These are phyloP conservation scores for Furcasterigmium furcatum DNA, from an alignment of 2,329 filamentous ascomycete species.

Conservation along the genomic window DNA sequence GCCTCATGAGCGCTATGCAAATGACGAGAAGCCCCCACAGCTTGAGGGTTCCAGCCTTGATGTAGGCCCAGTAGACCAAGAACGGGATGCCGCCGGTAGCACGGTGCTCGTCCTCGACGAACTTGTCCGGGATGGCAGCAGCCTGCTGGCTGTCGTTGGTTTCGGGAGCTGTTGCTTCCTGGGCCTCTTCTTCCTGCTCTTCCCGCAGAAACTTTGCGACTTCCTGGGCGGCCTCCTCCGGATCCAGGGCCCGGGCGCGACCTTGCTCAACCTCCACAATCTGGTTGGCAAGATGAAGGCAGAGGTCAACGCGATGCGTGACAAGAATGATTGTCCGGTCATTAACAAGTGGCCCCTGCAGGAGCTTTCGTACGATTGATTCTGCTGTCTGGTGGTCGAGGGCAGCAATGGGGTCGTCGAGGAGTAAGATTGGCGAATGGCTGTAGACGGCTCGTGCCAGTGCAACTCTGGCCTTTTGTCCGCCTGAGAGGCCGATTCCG, in stretches of 20 bases:
- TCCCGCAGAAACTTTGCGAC: constrained; percentile 18
- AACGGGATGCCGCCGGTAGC: constrained; percentile 72
- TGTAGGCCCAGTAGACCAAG: constrained; percentile 79
- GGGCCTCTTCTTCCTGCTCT: constrained; percentile 26
- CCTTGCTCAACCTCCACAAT: constrained; percentile 68
- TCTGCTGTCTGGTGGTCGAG: constrained; percentile 61
- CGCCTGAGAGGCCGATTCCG: constrained; percentile 60
- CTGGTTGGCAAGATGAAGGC: constrained; percentile 69
- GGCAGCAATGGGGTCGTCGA: constrained; percentile 63
- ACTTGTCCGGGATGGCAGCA: constrained; percentile 65
- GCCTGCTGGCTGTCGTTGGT: constrained; percentile 34
- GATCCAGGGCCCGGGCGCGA: constrained; percentile 44
- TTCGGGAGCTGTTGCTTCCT: neutral
- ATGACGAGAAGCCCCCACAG: constrained; percentile 69
- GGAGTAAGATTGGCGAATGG: constrained; percentile 49
- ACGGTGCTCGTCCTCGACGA: constrained; percentile 74
- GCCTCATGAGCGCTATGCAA: constrained; percentile 60
- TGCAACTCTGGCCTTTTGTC: constrained; percentile 60
- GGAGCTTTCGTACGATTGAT: constrained; percentile 57
- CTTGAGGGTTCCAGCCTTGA: constrained; percentile 72
- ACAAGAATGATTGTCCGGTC: constrained; percentile 74
- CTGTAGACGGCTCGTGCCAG: constrained; percentile 62
- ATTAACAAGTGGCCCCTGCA: constrained; percentile 57
- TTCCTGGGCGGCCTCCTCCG: constrained; percentile 34
- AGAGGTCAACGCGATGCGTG: constrained; percentile 76